Conservation (phyloP, 192 early-diverging fungal genomes). For the Coemansia sp. region DNA sequence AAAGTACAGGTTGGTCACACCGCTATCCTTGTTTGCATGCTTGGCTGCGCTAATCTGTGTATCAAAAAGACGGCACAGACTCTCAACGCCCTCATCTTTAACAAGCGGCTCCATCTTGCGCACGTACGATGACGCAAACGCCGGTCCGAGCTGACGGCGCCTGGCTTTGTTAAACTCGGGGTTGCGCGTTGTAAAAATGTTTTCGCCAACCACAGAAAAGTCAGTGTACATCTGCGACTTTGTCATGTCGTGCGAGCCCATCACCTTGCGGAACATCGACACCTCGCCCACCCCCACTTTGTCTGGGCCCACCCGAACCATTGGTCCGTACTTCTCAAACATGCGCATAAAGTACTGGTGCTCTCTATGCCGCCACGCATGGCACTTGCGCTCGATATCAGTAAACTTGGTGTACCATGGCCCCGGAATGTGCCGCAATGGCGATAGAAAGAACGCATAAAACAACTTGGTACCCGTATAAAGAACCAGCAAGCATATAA, state of each 20-base stretch:
- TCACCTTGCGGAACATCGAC: slow-evolving; percentile 15
- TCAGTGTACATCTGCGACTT: slow-evolving; percentile 28
- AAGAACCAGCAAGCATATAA: no score
- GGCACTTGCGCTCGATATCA: no score
- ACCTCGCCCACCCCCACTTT: slow-evolving; percentile 22
- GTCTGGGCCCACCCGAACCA: slow-evolving; percentile 18
- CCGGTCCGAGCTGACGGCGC: slow-evolving; percentile 18
- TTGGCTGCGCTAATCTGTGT: slow-evolving; percentile 4
- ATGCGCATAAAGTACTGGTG: slow-evolving; percentile 13
- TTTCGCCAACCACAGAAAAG: slow-evolving; percentile 16
- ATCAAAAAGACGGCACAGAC: slow-evolving; percentile 18
- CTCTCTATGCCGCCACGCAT: slow-evolving; percentile 25
- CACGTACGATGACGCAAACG: slow-evolving; percentile 14
- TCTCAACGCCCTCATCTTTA: slow-evolving; percentile 10
- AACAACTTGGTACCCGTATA: no score
- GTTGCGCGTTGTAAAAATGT: slow-evolving; percentile 32
- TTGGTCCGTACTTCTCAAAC: slow-evolving; percentile 19
- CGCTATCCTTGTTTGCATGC: no score
- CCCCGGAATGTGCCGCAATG: no score
- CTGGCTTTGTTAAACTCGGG: slow-evolving; percentile 19
- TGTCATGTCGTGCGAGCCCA: slow-evolving; percentile 15
- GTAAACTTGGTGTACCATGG: no score
- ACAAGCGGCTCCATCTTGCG: slow-evolving; percentile 21
- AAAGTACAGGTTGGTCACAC: slow-evolving; percentile 7
- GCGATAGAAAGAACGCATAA: no score